Evolutionary conservation across 768 basidiomycete species (phyloP), one percentile per base, ranked within the genome.

Genomic region (Boletus rex-veris): DNA sequence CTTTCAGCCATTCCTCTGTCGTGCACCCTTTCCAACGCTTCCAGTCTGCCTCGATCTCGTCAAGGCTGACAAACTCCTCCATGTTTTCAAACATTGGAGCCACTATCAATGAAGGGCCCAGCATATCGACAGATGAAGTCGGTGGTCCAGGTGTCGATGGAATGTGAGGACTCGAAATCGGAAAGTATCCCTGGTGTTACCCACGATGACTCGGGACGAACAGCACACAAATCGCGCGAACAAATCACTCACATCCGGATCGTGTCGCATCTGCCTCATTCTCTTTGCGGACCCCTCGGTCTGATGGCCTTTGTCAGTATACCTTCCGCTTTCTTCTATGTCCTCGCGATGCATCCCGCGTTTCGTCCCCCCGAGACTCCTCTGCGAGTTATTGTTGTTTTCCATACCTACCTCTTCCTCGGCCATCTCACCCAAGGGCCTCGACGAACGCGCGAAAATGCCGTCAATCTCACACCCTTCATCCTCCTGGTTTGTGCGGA

Each of bases 1-100:
- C 68, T 47, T 66, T 63, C 21, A 71, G 19, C 70, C 68, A 70
- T 45, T 70, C 68, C 18, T 70, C 68, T 36, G 43, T 64, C 9
- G 68, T 58, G 35, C 68, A 67, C 12, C 59, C 61, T 37, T 41
- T 62, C 70, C 70, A 70, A 47, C 55, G 59, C 38, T 60, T 67
- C 55, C 68, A 63, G 14, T 58, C 57, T 7, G 52, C 52, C 30
- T 54, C 55, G 16, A 62, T 59, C n/a, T 65, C 64, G 10, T 59
- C 64, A 3, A 58, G 49, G 21, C n/a, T 59, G n/a, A 69, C 11
- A 33, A 59, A 55, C 15, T 61, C 59, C 5, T 37, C 57, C 7
- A 70, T n/a, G 26, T 58, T 50, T 39, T 58, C 58, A 19, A 69
- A 58, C 5, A 69, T 28, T 15, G 51, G 57, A 10, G 46, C 55